Evolutionary conservation across 2,329 filamentous ascomycete species (phyloP).

Genomic region (Raffaelea deltoideospora): DNA sequence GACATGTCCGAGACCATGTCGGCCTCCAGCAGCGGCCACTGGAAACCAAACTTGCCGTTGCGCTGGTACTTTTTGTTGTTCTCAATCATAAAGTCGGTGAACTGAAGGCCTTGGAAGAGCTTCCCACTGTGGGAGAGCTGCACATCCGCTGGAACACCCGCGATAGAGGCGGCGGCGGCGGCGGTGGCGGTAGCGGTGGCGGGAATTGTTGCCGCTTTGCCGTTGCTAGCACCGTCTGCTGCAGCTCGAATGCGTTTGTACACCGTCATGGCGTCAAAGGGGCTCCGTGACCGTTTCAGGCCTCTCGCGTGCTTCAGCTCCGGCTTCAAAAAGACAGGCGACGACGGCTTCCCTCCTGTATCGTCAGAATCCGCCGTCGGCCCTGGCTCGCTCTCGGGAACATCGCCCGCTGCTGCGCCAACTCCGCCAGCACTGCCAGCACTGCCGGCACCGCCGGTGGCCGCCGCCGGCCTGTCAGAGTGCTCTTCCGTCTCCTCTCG

Average conservation of each 20-base stretch:
- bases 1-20: slow-evolving; percentile 5
- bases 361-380: background rate
- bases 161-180: too few relatives aligned
- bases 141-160: too few relatives aligned
- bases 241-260: slow-evolving; percentile 38
- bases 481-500: background rate
- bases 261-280: slow-evolving; percentile 41
- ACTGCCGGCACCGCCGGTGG: background rate
- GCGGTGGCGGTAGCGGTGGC: slow-evolving; percentile 8
- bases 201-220: slow-evolving; percentile 7
- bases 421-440: background rate
- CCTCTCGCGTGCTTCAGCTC: slow-evolving; percentile 40
- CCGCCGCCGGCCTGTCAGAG: too few relatives aligned
- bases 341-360: slow-evolving; percentile 4
- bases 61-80: slow-evolving; percentile 45
- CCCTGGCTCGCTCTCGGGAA: background rate
- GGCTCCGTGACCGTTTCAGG: slow-evolving; percentile 37
- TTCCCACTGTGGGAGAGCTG: slow-evolving; percentile 27
- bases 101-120: slow-evolving; percentile 38
- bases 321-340: slow-evolving; percentile 39
- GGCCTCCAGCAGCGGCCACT: slow-evolving; percentile 15
- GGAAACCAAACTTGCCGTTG: slow-evolving; percentile 37
- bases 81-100: slow-evolving; percentile 34
- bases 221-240: too few relatives aligned
- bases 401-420: too few relatives aligned